These are phyloP conservation scores for Beauveria pseudobassiana DNA, from an alignment of 2,329 filamentous ascomycete genomes.

Conservation along the genomic window DNA sequence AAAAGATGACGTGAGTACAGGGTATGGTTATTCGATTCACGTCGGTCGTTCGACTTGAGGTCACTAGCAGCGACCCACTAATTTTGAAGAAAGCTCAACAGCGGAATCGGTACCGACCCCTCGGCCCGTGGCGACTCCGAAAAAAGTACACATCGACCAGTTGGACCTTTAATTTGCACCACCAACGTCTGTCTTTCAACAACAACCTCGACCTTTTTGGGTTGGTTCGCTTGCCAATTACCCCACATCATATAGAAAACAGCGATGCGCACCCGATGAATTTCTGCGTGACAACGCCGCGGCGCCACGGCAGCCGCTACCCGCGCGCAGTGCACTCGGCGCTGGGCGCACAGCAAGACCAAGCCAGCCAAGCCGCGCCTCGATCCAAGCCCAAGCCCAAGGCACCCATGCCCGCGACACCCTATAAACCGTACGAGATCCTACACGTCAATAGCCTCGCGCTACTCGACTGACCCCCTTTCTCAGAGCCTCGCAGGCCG, in stretches of 20 bases:
- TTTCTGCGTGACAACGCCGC: conserved; percentile 19
- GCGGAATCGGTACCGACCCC: neutral
- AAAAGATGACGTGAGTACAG: conserved; percentile 3
- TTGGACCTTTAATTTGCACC: neutral
- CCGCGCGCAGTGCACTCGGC: conserved; percentile 21
- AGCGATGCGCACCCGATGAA: conserved; percentile 23
- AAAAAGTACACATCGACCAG: neutral
- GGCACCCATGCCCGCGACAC: conserved; percentile 16
- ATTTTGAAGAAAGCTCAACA: neutral
- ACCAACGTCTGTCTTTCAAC: neutral
- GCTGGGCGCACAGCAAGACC: conserved; percentile 14
- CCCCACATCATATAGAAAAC: too few species aligned
- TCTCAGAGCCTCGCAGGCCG: neutral
- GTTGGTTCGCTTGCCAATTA: neutral
- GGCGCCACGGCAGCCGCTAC: conserved; percentile 17
- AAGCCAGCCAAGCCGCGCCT: conserved; percentile 13
- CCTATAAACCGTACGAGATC: conserved; percentile 24
- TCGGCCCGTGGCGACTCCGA: conserved; percentile 9
- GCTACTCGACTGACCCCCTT: neutral
- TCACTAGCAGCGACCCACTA: neutral
- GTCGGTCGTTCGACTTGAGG: neutral
- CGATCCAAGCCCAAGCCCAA: conserved; percentile 18
- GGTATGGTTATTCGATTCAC: neutral
- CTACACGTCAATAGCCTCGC: too few species aligned
- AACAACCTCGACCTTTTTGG: neutral